These are phyloP conservation scores for Penicillium odoratum DNA, from an alignment of 495 filamentous ascomycete genomes.

Conservation along the genomic window DNA sequence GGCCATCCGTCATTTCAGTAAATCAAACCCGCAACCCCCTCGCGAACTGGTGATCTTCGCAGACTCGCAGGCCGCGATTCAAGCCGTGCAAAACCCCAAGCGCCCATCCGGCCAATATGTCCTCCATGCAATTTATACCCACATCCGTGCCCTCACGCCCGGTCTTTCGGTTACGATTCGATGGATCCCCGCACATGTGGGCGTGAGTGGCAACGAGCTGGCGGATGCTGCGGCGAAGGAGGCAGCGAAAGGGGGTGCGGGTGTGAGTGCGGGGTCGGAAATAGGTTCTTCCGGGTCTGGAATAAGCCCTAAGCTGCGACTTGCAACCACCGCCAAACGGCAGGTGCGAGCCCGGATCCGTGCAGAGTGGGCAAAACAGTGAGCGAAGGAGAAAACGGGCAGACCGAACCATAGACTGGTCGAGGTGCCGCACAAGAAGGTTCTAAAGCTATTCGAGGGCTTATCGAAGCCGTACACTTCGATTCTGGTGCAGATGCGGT, in stretches of 20 bases:
- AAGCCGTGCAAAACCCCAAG: no score
- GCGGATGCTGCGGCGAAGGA: slow-evolving; percentile 3
- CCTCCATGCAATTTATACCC: no score
- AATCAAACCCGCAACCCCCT: no score
- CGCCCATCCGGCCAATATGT: no score
- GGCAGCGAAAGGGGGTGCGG: neutral
- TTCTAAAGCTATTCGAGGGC: neutral
- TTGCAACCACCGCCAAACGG: neutral
- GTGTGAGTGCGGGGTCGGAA: neutral
- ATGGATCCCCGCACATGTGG: slow-evolving; percentile 9
- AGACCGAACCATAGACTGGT: neutral
- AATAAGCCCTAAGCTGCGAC: neutral
- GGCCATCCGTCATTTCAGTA: no score
- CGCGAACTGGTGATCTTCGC: no score
- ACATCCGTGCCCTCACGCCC: no score
- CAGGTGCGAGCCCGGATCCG: neutral
- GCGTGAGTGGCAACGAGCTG: slow-evolving; percentile 6
- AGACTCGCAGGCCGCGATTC: no score
- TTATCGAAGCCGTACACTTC: neutral
- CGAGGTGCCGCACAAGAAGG: neutral
- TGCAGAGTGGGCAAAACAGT: neutral
- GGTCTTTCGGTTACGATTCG: neutral
- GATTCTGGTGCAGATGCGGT: neutral
- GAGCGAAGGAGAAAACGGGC: neutral
- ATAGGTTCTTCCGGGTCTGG: neutral